These are phyloP conservation scores for Tripterygium wilfordii DNA, from an alignment of 177 flowering plant species.

Conservation along the genomic window DNA sequence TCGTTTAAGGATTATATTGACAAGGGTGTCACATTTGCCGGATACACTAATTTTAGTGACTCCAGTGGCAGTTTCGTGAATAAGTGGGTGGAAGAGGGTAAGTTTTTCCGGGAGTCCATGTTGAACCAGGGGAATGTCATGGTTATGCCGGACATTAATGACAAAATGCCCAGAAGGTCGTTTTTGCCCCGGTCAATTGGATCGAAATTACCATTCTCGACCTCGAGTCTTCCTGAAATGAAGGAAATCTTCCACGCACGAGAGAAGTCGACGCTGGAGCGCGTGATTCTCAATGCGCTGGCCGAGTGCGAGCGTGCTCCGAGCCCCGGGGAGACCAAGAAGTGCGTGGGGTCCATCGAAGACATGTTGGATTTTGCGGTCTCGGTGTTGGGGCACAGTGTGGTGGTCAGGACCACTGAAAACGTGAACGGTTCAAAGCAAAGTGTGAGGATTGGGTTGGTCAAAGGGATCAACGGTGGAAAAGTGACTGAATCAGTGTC, in stretches of 20 bases:
- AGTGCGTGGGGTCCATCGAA: slow-evolving; percentile 63
- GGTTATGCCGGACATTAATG: slow-evolving; percentile 73
- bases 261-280: slow-evolving; percentile 47
- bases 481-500: slow-evolving; percentile 58
- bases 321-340: slow-evolving; percentile 67
- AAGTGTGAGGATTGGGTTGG: slow-evolving; percentile 48
- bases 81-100: slow-evolving; percentile 64
- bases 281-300: slow-evolving; percentile 31
- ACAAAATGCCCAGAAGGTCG: slow-evolving; percentile 75
- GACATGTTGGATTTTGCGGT: slow-evolving; percentile 79
- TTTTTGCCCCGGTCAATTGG: slow-evolving; percentile 61
- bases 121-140: slow-evolving; percentile 52
- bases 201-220: slow-evolving; percentile 61
- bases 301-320: slow-evolving; percentile 65
- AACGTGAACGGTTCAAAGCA: slow-evolving; percentile 42
- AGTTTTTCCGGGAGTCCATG: slow-evolving; percentile 66
- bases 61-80: slow-evolving; percentile 28
- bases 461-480: slow-evolving; percentile 63
- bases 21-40: slow-evolving; percentile 40
- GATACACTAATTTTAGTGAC: slow-evolving; percentile 23
- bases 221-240: slow-evolving; percentile 23
- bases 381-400: slow-evolving; percentile 41
- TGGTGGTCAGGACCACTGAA: slow-evolving; percentile 46
- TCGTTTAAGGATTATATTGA: slow-evolving; percentile 53
- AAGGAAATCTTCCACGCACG: slow-evolving; percentile 40